These are phyloP conservation scores for Tetramitus jugosus DNA, from an alignment of 208 protist genomes.

Conservation along the genomic window DNA sequence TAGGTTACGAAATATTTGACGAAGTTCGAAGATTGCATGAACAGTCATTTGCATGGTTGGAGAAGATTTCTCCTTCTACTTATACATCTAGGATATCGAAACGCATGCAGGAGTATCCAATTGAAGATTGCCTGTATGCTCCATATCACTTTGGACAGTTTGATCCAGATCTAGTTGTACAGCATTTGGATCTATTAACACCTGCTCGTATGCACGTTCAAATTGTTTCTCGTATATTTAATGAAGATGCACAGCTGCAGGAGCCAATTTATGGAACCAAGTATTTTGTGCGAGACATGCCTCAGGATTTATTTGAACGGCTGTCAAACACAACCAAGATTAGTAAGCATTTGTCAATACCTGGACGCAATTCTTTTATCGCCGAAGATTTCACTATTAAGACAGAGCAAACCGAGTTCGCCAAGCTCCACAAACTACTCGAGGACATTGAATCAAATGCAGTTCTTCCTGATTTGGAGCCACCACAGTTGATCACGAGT, in stretches of 20 bases:
- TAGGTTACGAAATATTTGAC: too few relatives aligned
- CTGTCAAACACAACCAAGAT: neutral
- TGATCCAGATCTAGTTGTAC: neutral
- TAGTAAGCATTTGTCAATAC: neutral
- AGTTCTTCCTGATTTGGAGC: neutral
- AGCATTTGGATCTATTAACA: neutral
- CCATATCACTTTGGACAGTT: neutral
- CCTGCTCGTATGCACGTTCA: neutral
- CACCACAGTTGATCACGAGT: neutral
- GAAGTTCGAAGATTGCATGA: too few relatives aligned
- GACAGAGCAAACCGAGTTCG: neutral
- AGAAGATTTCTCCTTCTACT: too few relatives aligned
- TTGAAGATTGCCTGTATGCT: neutral
- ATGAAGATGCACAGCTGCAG: neutral
- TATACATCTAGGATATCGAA: neutral
- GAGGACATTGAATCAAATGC: too few relatives aligned
- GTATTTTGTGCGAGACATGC: too few relatives aligned
- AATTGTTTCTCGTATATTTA: neutral
- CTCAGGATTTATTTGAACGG: too few relatives aligned
- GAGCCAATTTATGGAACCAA: neutral
- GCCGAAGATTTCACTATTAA: neutral
- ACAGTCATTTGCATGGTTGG: too few relatives aligned
- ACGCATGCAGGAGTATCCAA: neutral
- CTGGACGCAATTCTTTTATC: neutral
- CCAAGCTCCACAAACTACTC: too few relatives aligned